Conservation (phyloP, 2,329 filamentous ascomycete species). For the Ophiobolus disseminans region DNA sequence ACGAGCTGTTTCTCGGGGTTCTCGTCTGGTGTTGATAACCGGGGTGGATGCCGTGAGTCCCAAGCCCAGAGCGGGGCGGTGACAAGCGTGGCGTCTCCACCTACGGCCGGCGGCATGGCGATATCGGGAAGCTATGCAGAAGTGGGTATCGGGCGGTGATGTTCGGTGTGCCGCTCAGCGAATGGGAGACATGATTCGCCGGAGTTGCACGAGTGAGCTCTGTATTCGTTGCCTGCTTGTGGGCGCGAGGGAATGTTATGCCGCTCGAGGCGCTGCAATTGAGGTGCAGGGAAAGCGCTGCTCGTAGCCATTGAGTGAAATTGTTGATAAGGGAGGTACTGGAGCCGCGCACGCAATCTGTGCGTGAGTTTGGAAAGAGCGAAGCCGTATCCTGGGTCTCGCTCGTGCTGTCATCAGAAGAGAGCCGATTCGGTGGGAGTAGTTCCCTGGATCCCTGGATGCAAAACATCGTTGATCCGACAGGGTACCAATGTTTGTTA, state of each 20-base stretch:
- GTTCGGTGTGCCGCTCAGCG: conserved; percentile 7
- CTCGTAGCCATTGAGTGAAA: background rate
- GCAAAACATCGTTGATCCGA: background rate
- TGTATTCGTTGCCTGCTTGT: conserved; percentile 13
- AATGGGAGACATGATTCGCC: conserved; percentile 8
- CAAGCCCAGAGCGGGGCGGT: conserved; percentile 17
- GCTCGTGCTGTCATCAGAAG: background rate
- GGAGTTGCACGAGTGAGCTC: background rate
- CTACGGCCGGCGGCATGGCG: conserved; percentile 17
- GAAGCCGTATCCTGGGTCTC: background rate
- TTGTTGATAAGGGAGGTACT: background rate
- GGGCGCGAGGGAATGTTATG: conserved; percentile 5
- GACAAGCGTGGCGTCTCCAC: conserved; percentile 15
- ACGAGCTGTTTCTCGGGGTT: background rate
- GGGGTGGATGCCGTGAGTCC: too few species aligned
- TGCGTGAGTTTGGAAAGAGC: background rate
- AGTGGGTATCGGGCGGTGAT: conserved; percentile 11
- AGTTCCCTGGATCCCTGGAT: background rate
- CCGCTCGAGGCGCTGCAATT: background rate
- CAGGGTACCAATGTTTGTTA: background rate
- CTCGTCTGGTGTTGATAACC: conserved; percentile 7
- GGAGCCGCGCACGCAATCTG: background rate
- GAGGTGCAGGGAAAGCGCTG: background rate
- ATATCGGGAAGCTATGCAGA: conserved; percentile 19
- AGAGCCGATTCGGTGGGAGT: background rate